These are phyloP conservation scores for Colletotrichum camelliae DNA, from an alignment of 2,329 filamentous ascomycete species.

Conservation along the genomic window DNA sequence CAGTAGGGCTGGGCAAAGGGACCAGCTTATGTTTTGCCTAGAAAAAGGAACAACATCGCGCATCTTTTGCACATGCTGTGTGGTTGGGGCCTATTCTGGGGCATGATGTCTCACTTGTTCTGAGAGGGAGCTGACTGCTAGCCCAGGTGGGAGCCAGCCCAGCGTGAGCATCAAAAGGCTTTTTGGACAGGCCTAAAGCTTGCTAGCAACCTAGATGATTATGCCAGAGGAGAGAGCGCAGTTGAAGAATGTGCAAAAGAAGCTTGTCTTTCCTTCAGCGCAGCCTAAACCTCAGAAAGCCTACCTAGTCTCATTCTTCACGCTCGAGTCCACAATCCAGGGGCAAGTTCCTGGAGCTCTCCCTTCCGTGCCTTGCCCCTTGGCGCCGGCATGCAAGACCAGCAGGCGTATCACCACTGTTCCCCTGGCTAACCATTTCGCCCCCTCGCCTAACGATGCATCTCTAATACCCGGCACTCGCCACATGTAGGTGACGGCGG, in stretches of 20 bases:
- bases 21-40: background rate
- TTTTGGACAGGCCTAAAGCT: background rate
- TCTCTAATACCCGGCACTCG: background rate
- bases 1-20: background rate
- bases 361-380: background rate
- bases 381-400: background rate
- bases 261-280: background rate
- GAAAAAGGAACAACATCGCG: background rate
- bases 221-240: background rate
- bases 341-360: background rate
- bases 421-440: background rate
- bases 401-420: background rate
- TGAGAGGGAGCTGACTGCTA: background rate
- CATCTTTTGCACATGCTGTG: background rate
- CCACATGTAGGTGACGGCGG: background rate
- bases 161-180: background rate
- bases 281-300: background rate
- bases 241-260: background rate
- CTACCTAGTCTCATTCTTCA: background rate
- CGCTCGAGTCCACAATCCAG: rapidly evolving
- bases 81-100: background rate
- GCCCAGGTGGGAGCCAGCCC: background rate
- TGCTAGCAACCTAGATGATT: background rate
- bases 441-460: background rate
- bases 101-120: background rate